Evolutionary conservation across 441 rosid species (phyloP).

Genomic region (Aleurites moluccanus): DNA sequence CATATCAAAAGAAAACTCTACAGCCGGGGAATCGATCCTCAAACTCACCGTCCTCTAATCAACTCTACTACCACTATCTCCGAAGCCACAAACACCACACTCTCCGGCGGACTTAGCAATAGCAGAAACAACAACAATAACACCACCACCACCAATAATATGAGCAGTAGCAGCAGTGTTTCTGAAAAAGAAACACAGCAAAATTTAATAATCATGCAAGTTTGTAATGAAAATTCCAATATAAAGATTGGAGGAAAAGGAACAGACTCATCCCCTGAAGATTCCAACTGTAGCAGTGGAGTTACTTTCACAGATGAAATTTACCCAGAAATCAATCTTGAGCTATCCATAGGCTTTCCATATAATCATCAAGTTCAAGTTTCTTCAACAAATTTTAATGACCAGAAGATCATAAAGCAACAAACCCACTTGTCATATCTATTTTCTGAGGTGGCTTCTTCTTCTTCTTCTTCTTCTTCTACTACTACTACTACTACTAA

Average conservation of each 20-base stretch:
- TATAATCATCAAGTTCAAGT: background rate
- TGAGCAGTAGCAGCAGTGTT: background rate
- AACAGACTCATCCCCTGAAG: conserved; percentile 24
- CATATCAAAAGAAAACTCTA: conserved; percentile 35
- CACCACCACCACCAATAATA: background rate
- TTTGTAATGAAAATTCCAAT: background rate
- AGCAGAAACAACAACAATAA: background rate
- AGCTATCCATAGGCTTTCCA: conserved; percentile 42
- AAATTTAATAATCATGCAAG: background rate
- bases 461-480: background rate
- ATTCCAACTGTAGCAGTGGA: conserved; percentile 41
- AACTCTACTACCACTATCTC: conserved; percentile 8
- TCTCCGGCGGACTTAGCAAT: background rate
- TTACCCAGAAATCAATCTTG: conserved; percentile 35
- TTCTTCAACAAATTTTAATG: background rate
- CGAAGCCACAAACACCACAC: background rate
- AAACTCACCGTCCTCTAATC: conserved; percentile 55
- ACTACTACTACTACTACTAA: background rate
- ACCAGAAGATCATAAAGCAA: background rate
- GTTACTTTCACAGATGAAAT: conserved; percentile 29
- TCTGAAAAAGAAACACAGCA: background rate
- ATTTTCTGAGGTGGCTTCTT: background rate
- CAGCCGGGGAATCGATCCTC: conserved; percentile 76
- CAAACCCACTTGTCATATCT: background rate
- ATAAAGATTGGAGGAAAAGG: background rate